phyloP scores from a whole-genome alignment of 352 stramenopile species.

The Pythium periplocum region DNA sequence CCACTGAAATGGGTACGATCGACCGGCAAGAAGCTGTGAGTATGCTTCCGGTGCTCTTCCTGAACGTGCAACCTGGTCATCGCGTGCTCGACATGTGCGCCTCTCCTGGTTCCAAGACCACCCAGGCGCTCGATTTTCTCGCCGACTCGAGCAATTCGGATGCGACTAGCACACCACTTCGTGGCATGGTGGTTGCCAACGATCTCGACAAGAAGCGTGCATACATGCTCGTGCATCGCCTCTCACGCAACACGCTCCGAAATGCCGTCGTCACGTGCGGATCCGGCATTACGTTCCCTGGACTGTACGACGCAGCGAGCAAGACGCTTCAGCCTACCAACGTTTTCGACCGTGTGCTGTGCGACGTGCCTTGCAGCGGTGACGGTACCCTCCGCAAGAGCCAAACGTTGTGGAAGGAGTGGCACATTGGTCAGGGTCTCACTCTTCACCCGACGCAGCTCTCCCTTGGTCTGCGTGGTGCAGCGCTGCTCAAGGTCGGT shows the following conservation, averaged over 20 bases:
- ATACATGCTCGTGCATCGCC: constrained; percentile 97
- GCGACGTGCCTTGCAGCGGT: constrained; percentile 97
- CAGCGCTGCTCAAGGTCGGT: constrained; percentile 87
- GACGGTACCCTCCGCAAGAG: constrained; percentile 99
- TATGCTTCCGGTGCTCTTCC: constrained; percentile 98
- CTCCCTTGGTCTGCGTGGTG: constrained; percentile 87
- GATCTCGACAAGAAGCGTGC: constrained; percentile 95
- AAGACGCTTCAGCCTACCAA: constrained; percentile 47
- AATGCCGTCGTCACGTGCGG: constrained; percentile 91
- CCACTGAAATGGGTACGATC: constrained; percentile 90
- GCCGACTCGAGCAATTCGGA: constrained; percentile 7
- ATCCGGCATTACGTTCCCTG: constrained; percentile 91
- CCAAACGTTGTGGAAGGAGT: constrained; percentile 92
- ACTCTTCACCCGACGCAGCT: constrained; percentile 93
- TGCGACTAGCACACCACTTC: constrained; percentile 9
- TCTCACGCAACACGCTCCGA: constrained; percentile 75
- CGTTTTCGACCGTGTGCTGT: constrained; percentile 97
- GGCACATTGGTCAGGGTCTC: constrained; percentile 88
- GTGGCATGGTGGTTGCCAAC: constrained; percentile 93
- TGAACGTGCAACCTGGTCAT: constrained; percentile 89
- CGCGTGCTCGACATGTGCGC: constrained; percentile 87
- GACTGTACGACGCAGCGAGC: constrained; percentile 55
- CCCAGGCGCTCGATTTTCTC: constrained; percentile 93
- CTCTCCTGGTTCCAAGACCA: constrained; percentile 98
- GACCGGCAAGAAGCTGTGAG: constrained; percentile 97